These are phyloP conservation scores for Leptographium galeiforme DNA, from an alignment of 2,329 filamentous ascomycete genomes.

Conservation along the genomic window DNA sequence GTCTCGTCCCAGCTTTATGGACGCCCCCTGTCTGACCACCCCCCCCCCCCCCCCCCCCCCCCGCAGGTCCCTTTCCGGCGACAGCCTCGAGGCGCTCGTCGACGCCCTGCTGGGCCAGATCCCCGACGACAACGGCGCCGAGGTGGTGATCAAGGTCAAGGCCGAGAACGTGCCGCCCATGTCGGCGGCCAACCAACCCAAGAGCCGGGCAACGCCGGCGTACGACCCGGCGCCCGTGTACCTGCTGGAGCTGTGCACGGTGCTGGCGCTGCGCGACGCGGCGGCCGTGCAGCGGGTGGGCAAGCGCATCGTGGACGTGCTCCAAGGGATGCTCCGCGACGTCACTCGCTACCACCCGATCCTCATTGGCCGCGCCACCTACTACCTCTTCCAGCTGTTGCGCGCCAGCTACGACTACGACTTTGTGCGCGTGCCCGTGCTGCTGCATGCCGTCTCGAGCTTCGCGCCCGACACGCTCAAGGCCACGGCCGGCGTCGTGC, in stretches of 20 bases:
- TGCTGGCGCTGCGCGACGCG: slow-evolving; percentile 63
- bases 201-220: slow-evolving; percentile 39
- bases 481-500: slow-evolving; percentile 59
- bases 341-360: slow-evolving; percentile 66
- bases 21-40: too few relatives aligned
- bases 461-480: slow-evolving; percentile 67
- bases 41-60: too few relatives aligned
- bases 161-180: slow-evolving; percentile 55
- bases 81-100: slow-evolving; percentile 36
- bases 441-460: slow-evolving; percentile 82
- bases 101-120: slow-evolving; percentile 66
- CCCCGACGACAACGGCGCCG: slow-evolving; percentile 66
- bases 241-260: slow-evolving; percentile 79
- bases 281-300: slow-evolving; percentile 61
- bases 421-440: slow-evolving; percentile 80
- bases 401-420: slow-evolving; percentile 84
- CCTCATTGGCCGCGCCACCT: slow-evolving; percentile 70
- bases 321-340: slow-evolving; percentile 75
- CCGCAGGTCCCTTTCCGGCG: slow-evolving; percentile 25
- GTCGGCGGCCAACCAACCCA: slow-evolving; percentile 44
- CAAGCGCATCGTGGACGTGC: slow-evolving; percentile 62
- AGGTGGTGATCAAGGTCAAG: slow-evolving; percentile 79
- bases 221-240: slow-evolving; percentile 86
- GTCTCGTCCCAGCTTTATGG: too few relatives aligned
- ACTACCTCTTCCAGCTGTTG: slow-evolving; percentile 73